Base-by-base conservation (phyloP, 2,329 filamentous ascomycete species). In the Penicillium aurantiogriseum region DNA sequence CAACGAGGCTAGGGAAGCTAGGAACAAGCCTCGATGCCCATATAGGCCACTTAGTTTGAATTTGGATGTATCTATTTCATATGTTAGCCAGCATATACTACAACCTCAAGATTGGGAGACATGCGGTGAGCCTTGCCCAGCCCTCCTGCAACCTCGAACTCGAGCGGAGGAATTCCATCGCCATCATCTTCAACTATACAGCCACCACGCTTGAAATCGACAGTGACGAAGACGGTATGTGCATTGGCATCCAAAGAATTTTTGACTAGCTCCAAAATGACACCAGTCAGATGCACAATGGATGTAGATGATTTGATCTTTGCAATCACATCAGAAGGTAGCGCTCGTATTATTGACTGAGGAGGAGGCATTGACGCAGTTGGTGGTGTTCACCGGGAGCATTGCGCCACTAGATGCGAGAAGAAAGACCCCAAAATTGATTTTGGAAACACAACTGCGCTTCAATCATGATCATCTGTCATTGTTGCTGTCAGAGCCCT, bases 181-280 rank as follows among this genome's bases (percentile, higher is more conserved):
- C 94, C 94, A 74, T 97, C 83, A 71, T 99, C 94, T 68, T 96
- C 89, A 5, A 97, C 83, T 0, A 82, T 80, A 73, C 92, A 96
- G 64, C 83, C 85, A 5, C 92, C 93, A 25, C 88, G 86, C 52
- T 76, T 73, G 70, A 91, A 91, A 74, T 97, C 89, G 23, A 96
- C 79, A 1, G 81, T 83, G 54, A 96, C 79, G 52, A 84, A 84
- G 60, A 97, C 76, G 54, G 82, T 88, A 35, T 80, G 82, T 17
- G 92, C 88, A 45, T 79, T 77, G 4, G 92, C 91, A 77, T 99
- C 94, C 13, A 99, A 80, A 0, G 91, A 85, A 72, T 99, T 99
- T 71, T 88, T 86, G 27, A 95, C 66, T 10, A 97, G 81, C 45
- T 89, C 90, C 54, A 85, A 79, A 15, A 90, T 78, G 5, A 90